Evolutionary conservation across 805 yeast genomes (phyloP).

Genomic region (Wickerhamomyces tratensis): DNA sequence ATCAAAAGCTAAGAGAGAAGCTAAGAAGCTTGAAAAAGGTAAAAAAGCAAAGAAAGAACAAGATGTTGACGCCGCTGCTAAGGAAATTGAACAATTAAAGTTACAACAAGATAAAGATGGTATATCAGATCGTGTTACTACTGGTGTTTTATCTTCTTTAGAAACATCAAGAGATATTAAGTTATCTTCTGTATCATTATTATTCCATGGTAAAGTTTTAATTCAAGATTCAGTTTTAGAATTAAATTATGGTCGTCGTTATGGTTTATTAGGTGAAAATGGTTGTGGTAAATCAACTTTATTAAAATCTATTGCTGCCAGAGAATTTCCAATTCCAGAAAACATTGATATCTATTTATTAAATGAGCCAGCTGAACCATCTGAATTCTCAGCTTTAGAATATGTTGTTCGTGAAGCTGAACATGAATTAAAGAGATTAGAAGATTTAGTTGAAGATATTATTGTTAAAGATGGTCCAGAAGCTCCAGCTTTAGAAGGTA

Average conservation of each 20-base stretch:
- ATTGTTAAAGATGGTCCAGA: constrained; percentile 94
- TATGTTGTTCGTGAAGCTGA: constrained; percentile 98
- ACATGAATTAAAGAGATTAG: constrained; percentile 80
- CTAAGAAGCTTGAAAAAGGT: constrained; percentile 86
- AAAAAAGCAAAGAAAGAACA: constrained; percentile 38
- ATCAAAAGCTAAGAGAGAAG: constrained; percentile 97
- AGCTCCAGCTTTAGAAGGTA: constrained; percentile 69
- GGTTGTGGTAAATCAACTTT: constrained; percentile 99
- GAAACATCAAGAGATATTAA: constrained; percentile 90
- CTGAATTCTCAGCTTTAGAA: constrained; percentile 86
- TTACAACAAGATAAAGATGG: constrained; percentile 93
- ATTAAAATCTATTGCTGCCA: constrained; percentile 85
- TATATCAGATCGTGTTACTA: constrained; percentile 91
- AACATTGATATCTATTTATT: constrained; percentile 83
- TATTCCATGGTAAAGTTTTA: constrained; percentile 96
- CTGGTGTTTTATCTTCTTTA: constrained; percentile 91
- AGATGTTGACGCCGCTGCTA: constrained; percentile 49
- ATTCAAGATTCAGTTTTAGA: constrained; percentile 88
- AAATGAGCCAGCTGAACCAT: constrained; percentile 96
- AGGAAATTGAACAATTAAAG: constrained; percentile 77
- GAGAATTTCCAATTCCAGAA: constrained; percentile 94
- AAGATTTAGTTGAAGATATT: constrained; percentile 81
- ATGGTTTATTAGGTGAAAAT: constrained; percentile 95
- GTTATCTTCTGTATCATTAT: constrained; percentile 77
- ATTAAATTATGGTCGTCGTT: constrained; percentile 94